A percentile compares a stretch with the other conserved stretches of the same genome.
phyloP scores from a whole-genome alignment of 2,329 filamentous ascomycete genomes.

The Xylaria sp. region DNA sequence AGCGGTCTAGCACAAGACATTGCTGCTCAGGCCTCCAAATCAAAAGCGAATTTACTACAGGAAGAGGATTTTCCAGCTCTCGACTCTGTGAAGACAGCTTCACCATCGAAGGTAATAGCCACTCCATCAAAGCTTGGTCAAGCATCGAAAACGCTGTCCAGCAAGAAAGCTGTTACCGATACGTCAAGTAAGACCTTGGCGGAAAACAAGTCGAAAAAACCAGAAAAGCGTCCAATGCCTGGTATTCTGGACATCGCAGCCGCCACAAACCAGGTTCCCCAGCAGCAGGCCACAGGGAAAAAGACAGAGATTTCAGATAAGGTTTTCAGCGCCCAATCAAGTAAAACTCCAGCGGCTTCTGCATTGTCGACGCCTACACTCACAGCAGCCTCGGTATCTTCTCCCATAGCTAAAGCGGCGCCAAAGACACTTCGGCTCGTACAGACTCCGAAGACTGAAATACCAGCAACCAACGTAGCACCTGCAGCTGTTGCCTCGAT shows the following conservation, averaged over 20 bases:
- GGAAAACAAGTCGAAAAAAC: slow-evolving; percentile 42
- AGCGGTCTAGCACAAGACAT: slow-evolving; percentile 61
- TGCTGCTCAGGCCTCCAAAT: slow-evolving; percentile 54
- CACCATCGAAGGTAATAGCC: slow-evolving; percentile 50
- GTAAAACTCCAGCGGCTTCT: slow-evolving; percentile 51
- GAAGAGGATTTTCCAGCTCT: slow-evolving; percentile 73
- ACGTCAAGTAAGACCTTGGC: slow-evolving; percentile 37
- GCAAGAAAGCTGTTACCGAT: slow-evolving; percentile 48
- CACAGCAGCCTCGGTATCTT: slow-evolving; percentile 61
- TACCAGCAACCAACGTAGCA: slow-evolving; percentile 53
- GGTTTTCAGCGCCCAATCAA: slow-evolving; percentile 49
- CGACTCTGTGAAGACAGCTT: slow-evolving; percentile 57
- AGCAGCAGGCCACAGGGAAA: slow-evolving; percentile 18
- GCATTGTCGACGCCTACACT: slow-evolving; percentile 63
- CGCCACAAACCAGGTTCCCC: slow-evolving; percentile 48
- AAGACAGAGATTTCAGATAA: slow-evolving; percentile 49
- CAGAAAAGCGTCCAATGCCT: slow-evolving; percentile 53
- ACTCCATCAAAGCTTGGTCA: slow-evolving; percentile 48
- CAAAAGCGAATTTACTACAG: slow-evolving; percentile 57
- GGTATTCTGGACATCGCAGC: slow-evolving; percentile 63
- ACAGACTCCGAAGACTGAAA: slow-evolving; percentile 72
- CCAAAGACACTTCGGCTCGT: slow-evolving; percentile 77
- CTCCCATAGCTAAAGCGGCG: slow-evolving; percentile 62
- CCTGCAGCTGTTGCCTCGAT: slow-evolving; percentile 48
- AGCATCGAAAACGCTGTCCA: slow-evolving; percentile 46